Base-by-base conservation (phyloP, 169 alveolate species). In the Cryptosporidium felis region DNA sequence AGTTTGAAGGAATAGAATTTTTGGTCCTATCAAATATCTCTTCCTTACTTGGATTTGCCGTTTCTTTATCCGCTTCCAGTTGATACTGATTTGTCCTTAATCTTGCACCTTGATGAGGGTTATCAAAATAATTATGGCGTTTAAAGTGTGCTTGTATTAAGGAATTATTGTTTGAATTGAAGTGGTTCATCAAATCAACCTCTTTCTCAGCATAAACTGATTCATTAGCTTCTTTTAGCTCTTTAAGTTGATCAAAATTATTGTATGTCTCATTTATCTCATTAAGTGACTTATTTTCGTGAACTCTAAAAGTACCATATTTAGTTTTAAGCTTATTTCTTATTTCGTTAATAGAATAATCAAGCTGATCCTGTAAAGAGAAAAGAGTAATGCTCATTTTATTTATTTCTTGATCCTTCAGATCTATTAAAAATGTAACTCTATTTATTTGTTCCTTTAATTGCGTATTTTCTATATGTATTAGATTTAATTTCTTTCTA, bases 331-430 rank as follows among this genome's bases (percentile, higher is more conserved):
- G 42, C 42, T 56, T 74, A 23, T 6, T 16, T 74, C 85, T 74
- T 5, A 74, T n/a, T 36, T 74, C 14, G 56, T 2, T 49, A 16
- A 74, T 74, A 18, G 85, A 74, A 53, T 74, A 21, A 32, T 74
- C 85, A 21, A 74, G 14, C 30, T 74, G 85, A n/a, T 58, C 65
- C 38, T 47, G 85, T 53, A 74, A 51, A 36, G 65, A 32, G 23
- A 26, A 36, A 23, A 74, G 12, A 6, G 66, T 56, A 41, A 46
- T 23, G 23, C 60, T 56, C 46, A 74, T n/a, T 56, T 74, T 49
- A 49, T 12, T 53, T 4, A 74, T 74, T 36, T 74, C 85, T 18
- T 53, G 49, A 28, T 74, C 67, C 41, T 74, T 74, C n/a, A 38
- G 32, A 36, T 53, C 40, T n/a, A 74, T 74, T 56, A 74, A 1